Base-by-base conservation (phyloP, 1,139 yeast genomes). In the Geotrichum citri-aurantii region DNA sequence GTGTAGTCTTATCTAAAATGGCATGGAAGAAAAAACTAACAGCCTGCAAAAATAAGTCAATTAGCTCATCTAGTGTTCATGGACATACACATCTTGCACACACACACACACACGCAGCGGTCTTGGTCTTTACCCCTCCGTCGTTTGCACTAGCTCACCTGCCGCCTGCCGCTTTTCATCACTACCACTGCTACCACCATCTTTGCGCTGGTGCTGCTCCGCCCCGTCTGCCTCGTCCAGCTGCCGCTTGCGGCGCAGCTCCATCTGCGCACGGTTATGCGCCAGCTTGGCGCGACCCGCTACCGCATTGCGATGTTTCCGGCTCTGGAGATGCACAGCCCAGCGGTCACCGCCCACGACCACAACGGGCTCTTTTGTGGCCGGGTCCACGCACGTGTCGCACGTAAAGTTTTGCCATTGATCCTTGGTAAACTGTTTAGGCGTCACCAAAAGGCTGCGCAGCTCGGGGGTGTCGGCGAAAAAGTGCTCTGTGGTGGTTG, bases 281-380 rank as follows among this genome's bases (percentile, higher is more conserved):
- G 50, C 57, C 23, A 48, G 26, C 23, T 57, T 53, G 19, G 56
- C 56, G 23, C 48, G 33, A 3, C 57, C 52, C 3, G 54, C 37
- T 12, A 56, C 52, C n/a, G 58, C 54, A 37, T 44, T 52, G 40
- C 74, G 69, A 65, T 78, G 81, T 7, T 76, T 71, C 56, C 77
- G 75, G 64, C 97, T 85, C 27, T 76, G 74, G 52, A 83, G 60
- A 71, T 93, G 99, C 2, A 79, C 77, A 3, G 79, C 72, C 86
- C 91, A 90, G 55, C 81, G 86, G 3, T 79, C 81, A 55, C 84
- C 83, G 0, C 97, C 98, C 8, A 93, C 84, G 0, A 88, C 80
- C 0, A 88, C 79, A 24, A 87, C 71, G 0, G 81, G 79, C 6
- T 80, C 74, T 1, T 85, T 85, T 1, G 57, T 52, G 8, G 37